phyloP scores from a whole-genome alignment of 2,329 filamentous ascomycete species.

The Dactylellina haptotyla region DNA sequence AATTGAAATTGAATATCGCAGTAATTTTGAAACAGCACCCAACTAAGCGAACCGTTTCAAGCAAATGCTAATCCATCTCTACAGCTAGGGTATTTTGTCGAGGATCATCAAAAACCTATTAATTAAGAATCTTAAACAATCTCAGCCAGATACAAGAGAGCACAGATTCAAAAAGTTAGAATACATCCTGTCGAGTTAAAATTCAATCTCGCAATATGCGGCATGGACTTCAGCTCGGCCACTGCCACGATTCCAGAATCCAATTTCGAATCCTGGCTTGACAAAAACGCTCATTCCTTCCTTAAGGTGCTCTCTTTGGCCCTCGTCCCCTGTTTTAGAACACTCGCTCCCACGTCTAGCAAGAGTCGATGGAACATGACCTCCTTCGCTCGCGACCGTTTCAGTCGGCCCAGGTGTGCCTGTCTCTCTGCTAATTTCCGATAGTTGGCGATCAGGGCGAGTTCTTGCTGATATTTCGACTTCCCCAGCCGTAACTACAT shows the following conservation, averaged over 20 bases:
- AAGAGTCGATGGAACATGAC: constrained; percentile 19
- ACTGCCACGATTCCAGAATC: constrained; percentile 31
- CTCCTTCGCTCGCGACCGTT: constrained; percentile 33
- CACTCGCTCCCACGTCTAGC: constrained; percentile 32
- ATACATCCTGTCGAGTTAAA: no score
- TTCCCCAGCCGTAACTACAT: constrained; percentile 29
- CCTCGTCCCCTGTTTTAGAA: constrained; percentile 33
- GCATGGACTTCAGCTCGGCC: constrained; percentile 30
- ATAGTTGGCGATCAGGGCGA: neutral
- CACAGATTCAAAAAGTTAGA: no score
- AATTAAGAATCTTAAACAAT: no score
- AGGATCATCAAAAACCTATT: no score
- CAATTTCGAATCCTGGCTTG: constrained; percentile 36
- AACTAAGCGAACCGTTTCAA: no score
- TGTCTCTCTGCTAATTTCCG: neutral
- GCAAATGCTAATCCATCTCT: no score
- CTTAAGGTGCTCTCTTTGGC: constrained; percentile 25
- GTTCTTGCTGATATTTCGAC: constrained; percentile 27
- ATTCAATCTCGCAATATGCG: constrained; percentile 27
- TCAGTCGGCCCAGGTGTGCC: constrained; percentile 26
- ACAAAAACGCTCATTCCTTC: constrained; percentile 42
- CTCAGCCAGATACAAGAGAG: no score
- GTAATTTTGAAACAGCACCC: no score
- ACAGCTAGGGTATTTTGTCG: no score
- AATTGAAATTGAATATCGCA: no score